Evolutionary conservation across 371 early-diverging fungal species (phyloP).

Genomic region (Lichtheimia corymbifera): DNA sequence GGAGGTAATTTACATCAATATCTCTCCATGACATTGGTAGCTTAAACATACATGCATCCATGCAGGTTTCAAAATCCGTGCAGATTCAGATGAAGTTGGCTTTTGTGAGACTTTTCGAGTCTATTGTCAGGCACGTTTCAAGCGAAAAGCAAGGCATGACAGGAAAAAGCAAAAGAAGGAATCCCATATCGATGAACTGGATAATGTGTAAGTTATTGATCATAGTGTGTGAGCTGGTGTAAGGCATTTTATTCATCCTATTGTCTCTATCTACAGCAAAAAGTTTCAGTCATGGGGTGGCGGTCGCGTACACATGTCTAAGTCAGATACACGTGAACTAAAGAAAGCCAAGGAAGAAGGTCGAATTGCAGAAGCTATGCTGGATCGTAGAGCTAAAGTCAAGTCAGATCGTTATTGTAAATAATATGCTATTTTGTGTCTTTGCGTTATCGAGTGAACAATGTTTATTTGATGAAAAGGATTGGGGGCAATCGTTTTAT

Average conservation of each 20-base stretch:
- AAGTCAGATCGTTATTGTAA: constrained; percentile 88
- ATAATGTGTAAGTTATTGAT: constrained; percentile 38
- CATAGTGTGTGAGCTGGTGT: background rate
- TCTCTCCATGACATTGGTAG: background rate
- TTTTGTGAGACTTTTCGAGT: constrained; percentile 74
- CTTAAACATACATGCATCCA: background rate
- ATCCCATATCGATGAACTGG: constrained; percentile 28
- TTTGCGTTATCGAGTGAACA: too few relatives aligned
- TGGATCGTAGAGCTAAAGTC: constrained; percentile 79
- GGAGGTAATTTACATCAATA: constrained; percentile 25
- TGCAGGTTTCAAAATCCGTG: constrained; percentile 56
- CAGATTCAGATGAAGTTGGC: constrained; percentile 74
- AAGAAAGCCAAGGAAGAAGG: constrained; percentile 75
- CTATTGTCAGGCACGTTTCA: constrained; percentile 68
- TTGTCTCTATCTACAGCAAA: constrained; percentile 41
- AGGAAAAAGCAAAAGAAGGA: constrained; percentile 32
- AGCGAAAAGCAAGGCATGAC: constrained; percentile 41
- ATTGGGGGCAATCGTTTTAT: too few relatives aligned
- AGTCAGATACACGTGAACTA: constrained; percentile 50
- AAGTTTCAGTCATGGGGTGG: constrained; percentile 70
- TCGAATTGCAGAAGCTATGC: constrained; percentile 70
- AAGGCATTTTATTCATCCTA: background rate
- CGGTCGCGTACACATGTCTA: constrained; percentile 55
- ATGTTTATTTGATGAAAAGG: too few relatives aligned
- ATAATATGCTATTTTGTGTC: constrained; percentile 27